Conservation (phyloP, 768 basidiomycete species). For the Tephrocybe sp. region DNA sequence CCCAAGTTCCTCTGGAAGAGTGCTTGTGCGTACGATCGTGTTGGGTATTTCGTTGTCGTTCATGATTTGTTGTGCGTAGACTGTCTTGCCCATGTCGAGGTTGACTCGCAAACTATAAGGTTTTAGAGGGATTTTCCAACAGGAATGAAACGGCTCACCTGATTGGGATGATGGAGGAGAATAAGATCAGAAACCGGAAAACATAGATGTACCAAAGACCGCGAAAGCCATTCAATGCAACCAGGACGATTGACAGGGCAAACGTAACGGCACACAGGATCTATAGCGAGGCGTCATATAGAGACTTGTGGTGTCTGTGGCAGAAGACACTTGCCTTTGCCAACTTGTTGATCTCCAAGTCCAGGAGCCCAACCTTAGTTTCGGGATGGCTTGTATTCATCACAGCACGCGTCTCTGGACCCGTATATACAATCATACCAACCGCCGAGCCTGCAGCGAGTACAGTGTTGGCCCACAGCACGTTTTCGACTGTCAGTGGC, state of each 20-base stretch:
- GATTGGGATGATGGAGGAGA: conserved; percentile 99
- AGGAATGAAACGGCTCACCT: conserved; percentile 57
- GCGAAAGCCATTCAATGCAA: conserved; percentile 94
- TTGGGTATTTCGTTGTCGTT: conserved; percentile 89
- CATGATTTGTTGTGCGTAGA: conserved; percentile 96
- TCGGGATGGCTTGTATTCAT: conserved; percentile 98
- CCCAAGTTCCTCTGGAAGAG: conserved; percentile 94
- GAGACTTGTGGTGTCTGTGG: neutral
- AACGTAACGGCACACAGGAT: conserved; percentile 96
- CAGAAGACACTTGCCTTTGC: conserved; percentile 81
- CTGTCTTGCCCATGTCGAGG: conserved; percentile 99
- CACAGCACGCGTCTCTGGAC: conserved; percentile 91
- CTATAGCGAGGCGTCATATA: conserved; percentile 36
- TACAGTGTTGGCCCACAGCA: conserved; percentile 97
- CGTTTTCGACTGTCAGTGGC: conserved; percentile 92
- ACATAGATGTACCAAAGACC: conserved; percentile 97
- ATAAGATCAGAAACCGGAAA: conserved; percentile 94
- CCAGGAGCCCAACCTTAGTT: conserved; percentile 90
- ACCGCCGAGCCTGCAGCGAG: conserved; percentile 93
- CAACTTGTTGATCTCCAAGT: conserved; percentile 92
- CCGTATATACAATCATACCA: conserved; percentile 93
- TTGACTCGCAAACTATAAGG: conserved; percentile 88
- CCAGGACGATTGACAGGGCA: conserved; percentile 84
- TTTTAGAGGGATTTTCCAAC: neutral
- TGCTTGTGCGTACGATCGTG: conserved; percentile 97